Conservation (phyloP, 768 basidiomycete species). For the Lactifluus echinatus region DNA sequence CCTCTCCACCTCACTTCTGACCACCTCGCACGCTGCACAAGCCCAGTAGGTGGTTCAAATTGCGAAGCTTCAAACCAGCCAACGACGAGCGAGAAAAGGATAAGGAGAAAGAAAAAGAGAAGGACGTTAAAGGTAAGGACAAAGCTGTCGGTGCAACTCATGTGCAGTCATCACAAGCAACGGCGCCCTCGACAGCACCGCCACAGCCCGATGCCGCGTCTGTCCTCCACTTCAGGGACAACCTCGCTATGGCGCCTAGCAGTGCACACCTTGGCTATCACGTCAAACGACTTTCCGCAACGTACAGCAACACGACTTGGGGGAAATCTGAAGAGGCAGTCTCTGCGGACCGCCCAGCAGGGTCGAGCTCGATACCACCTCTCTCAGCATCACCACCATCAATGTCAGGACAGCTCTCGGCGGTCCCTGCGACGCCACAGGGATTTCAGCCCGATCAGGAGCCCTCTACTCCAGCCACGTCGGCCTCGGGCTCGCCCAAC, state of each 20-base stretch:
- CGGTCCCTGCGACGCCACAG: not conserved
- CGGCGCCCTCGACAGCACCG: slow-evolving; percentile 9
- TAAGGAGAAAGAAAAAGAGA: slow-evolving; percentile 18
- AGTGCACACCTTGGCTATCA: slow-evolving; percentile 8
- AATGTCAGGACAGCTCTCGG: not conserved
- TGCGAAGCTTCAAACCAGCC: slow-evolving; percentile 35
- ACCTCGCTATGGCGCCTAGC: slow-evolving; percentile 17
- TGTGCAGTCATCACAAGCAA: not conserved
- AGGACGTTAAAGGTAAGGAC: slow-evolving; percentile 12
- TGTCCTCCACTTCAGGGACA: slow-evolving; percentile 4
- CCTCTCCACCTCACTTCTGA: too few relatives aligned
- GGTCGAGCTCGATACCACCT: not conserved
- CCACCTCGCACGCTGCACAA: too few relatives aligned
- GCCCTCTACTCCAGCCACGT: not conserved
- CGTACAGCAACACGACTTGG: not conserved
- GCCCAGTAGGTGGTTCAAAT: slow-evolving; percentile 44
- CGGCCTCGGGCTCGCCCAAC: slow-evolving; percentile 1
- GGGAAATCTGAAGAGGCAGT: slow-evolving; percentile 5
- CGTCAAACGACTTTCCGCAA: slow-evolving; percentile 7
- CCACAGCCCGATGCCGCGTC: slow-evolving; percentile 16
- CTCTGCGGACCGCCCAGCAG: not conserved
- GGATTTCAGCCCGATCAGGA: not conserved
- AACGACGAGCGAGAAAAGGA: slow-evolving; percentile 16
- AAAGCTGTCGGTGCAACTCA: not conserved
- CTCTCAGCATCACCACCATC: not conserved